Percentiles rank a stretch among this genome's conserved stretches.
These are phyloP conservation scores for Aspergillus aculeatus DNA, from an alignment of 2,329 filamentous ascomycete species.

Conservation along the genomic window DNA sequence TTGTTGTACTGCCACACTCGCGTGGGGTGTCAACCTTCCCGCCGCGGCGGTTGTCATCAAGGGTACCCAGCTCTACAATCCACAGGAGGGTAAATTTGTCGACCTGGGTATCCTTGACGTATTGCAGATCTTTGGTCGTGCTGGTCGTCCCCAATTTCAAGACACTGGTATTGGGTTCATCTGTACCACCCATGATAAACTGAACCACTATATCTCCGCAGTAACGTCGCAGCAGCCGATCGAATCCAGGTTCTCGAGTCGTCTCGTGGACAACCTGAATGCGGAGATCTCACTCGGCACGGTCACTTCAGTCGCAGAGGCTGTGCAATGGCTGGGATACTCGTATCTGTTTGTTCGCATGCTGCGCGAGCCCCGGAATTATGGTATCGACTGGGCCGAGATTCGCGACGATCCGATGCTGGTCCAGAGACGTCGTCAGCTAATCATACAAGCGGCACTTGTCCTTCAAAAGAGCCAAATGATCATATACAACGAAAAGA, in stretches of 20 bases:
- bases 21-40: constrained; percentile 98
- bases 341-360: constrained; percentile 97
- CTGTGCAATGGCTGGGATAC: constrained; percentile 95
- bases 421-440: constrained; percentile 77
- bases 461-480: constrained; percentile 92
- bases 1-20: constrained; percentile 95
- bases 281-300: constrained; percentile 92
- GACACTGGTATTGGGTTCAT: constrained; percentile 98
- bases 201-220: constrained; percentile 85
- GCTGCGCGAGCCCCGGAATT: constrained; percentile 84
- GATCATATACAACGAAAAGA: constrained; percentile 97
- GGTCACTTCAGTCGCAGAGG: constrained; percentile 89
- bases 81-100: constrained; percentile 93
- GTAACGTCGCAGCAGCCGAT: constrained; percentile 96
- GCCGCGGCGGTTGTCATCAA: constrained; percentile 97
- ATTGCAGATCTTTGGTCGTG: constrained; percentile 96
- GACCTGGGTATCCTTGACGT: constrained; percentile 96
- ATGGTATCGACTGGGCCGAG: constrained; percentile 94
- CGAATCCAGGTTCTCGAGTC: constrained; percentile 91
- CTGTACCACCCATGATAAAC: constrained; percentile 90
- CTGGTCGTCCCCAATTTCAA: constrained; percentile 94
- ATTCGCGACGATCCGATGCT: constrained; percentile 83
- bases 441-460: constrained; percentile 84
- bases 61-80: constrained; percentile 94
- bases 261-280: constrained; percentile 94